A percentile compares a stretch with the other conserved stretches of the same genome.
phyloP scores from a whole-genome alignment of 495 filamentous ascomycete genomes.

The Parathielavia appendiculata region DNA sequence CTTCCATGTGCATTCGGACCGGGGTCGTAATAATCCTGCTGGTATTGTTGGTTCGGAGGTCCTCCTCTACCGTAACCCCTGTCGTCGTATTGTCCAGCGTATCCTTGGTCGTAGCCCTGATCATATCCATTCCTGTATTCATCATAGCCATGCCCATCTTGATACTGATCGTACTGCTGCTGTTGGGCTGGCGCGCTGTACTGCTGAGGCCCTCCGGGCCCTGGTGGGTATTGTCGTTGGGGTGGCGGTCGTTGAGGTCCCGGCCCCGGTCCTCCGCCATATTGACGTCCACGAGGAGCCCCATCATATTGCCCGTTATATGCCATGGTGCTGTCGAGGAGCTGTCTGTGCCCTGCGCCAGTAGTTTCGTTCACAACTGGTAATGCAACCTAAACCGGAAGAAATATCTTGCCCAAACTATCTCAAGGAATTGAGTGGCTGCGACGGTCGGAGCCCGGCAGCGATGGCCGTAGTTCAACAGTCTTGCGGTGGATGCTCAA shows the following conservation, averaged over 20 bases:
- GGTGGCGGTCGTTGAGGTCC: constrained; percentile 49
- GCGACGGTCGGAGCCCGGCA: neutral
- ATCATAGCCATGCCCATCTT: constrained; percentile 47
- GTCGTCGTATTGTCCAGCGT: constrained; percentile 48
- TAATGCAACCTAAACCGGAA: neutral
- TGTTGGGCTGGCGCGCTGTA: constrained; percentile 45
- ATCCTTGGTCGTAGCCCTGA: constrained; percentile 40
- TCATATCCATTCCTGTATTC: constrained; percentile 32
- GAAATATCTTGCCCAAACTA: neutral
- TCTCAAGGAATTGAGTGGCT: neutral
- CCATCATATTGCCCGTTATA: constrained; percentile 46
- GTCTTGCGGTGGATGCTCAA: neutral
- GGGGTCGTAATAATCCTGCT: constrained; percentile 41
- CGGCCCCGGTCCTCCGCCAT: constrained; percentile 44
- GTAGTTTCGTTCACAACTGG: neutral
- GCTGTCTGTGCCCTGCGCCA: constrained; percentile 11
- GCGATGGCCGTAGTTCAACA: neutral
- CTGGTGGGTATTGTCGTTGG: constrained; percentile 40
- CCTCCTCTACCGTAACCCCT: constrained; percentile 46
- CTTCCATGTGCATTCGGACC: constrained; percentile 34
- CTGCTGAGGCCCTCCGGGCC: constrained; percentile 40
- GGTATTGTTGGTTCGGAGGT: constrained; percentile 44
- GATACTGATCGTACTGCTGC: constrained; percentile 48
- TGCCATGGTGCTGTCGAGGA: constrained; percentile 33
- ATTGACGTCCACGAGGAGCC: constrained; percentile 36